These are phyloP conservation scores for Elongisporangium anandrum DNA, from an alignment of 352 stramenopile species.

Conservation along the genomic window DNA sequence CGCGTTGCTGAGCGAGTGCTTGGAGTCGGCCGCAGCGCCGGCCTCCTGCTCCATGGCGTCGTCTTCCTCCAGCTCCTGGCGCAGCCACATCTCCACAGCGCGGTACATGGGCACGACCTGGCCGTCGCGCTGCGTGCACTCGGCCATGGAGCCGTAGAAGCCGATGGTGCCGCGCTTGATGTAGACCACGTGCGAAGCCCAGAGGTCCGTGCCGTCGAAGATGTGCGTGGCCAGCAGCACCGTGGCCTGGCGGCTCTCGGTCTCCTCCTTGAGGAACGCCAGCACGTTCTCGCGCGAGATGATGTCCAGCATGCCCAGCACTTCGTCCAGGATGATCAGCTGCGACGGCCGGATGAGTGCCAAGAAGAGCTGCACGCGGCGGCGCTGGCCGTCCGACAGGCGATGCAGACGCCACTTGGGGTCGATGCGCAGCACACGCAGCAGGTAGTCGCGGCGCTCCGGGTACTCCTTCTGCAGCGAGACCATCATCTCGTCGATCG, in stretches of 20 bases:
- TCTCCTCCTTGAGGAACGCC: conserved; percentile 88
- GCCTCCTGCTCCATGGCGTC: conserved; percentile 68
- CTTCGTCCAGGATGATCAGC: conserved; percentile 97
- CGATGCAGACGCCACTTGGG: conserved; percentile 87
- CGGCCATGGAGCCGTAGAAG: conserved; percentile 59
- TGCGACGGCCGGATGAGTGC: conserved; percentile 95
- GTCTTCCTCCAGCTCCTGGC: conserved; percentile 85
- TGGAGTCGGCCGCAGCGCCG: conserved; percentile 13
- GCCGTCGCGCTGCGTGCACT: conserved; percentile 59
- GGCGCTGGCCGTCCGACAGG: conserved; percentile 76
- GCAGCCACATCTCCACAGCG: conserved; percentile 91
- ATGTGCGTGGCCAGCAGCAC: conserved; percentile 92
- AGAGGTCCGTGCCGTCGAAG: conserved; percentile 97
- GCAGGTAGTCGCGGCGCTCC: conserved; percentile 91
- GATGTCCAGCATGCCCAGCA: conserved; percentile 96
- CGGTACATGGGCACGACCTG: conserved; percentile 86
- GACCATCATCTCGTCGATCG: conserved; percentile 96
- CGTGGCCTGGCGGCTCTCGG: conserved; percentile 47
- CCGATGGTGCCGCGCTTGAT: conserved; percentile 60
- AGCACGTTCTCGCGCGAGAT: conserved; percentile 94
- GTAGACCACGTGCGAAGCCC: conserved; percentile 94
- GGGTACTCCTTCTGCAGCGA: conserved; percentile 92
- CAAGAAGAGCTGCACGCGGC: conserved; percentile 95
- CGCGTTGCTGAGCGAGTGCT: conserved; percentile 56
- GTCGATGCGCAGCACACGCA: conserved; percentile 95